These are phyloP conservation scores for Pichiaceae sp. DNA, from an alignment of 1,139 yeast genomes.

Conservation along the genomic window DNA sequence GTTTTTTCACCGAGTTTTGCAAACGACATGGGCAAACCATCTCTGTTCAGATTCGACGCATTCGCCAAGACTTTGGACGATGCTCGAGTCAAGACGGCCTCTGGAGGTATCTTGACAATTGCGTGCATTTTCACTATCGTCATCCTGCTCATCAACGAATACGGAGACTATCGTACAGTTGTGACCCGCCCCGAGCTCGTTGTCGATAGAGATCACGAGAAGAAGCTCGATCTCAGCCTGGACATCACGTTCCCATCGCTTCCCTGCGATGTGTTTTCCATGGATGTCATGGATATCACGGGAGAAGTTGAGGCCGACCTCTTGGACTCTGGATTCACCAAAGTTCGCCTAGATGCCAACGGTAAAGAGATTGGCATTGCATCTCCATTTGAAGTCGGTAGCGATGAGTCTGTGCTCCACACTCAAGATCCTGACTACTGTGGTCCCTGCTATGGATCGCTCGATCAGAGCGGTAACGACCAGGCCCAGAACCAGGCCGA, in stretches of 20 bases:
- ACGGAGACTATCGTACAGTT: conserved; percentile 60
- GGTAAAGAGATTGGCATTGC: conserved; percentile 33
- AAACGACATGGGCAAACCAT: conserved; percentile 25
- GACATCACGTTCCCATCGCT: conserved; percentile 76
- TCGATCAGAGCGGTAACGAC: conserved; percentile 52
- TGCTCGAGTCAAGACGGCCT: conserved; percentile 75
- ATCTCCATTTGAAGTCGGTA: conserved; percentile 24
- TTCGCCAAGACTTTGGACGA: conserved; percentile 94
- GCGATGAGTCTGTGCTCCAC: conserved; percentile 10
- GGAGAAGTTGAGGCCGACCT: conserved; percentile 80
- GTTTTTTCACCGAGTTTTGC: no score
- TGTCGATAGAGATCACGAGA: conserved; percentile 78
- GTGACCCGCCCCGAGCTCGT: conserved; percentile 74
- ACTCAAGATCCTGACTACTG: conserved; percentile 37
- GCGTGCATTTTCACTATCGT: conserved; percentile 56
- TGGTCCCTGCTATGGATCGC: conserved; percentile 88
- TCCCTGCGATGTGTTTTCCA: conserved; percentile 64
- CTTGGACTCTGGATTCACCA: conserved; percentile 60
- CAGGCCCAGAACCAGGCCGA: conserved; percentile 24
- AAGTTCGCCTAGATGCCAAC: conserved; percentile 47
- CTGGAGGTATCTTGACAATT: conserved; percentile 85
- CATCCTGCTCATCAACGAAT: conserved; percentile 63
- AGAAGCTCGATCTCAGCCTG: conserved; percentile 66
- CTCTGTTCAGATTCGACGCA: conserved; percentile 69
- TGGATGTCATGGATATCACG: conserved; percentile 73